Base-by-base conservation (phyloP, 306 rosid genomes). In the Gastrolobium villosum region DNA sequence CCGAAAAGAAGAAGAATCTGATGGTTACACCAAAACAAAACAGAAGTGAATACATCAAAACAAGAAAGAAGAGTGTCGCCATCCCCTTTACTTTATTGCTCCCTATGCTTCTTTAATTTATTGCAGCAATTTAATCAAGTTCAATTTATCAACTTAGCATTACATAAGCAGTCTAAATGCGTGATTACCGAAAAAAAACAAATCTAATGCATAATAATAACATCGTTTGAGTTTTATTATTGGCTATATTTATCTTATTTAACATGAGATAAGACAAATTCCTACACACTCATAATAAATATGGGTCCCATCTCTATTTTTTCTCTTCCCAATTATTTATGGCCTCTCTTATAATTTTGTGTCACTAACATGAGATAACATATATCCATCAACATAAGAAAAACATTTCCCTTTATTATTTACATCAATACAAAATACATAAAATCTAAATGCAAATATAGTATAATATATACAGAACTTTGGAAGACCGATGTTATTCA, bases 11-110 rank as follows among this genome's bases (percentile, higher is more conserved):
- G 79, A 56, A 35, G 36, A 13, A 70, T 14, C 32, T 65, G 61
- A 74, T 48, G 36, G 74, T 65, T 35, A 62, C 30, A 71, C 78
- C 78, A 49, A 13, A 71, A 61, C 82, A 70, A 59, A 34, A 43
- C 5, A 30, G 34, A 75, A 49, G 72, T 20, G 26, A 20, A 20
- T 35, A 62, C 30, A 71, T 72, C 72, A 49, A 13, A 71, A 61
- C 82, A 70, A 59, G 26, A 43, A 13, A 30, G 34, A 75, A 49
- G 72, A 52, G 44, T 64, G 65, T 50, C 11, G 30, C 31, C 44
- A 63, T 61, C 60, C 14, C 45, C 59, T 14, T 32, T 5, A 48
- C 61, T 62, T 46, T 20, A 45, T 60, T n/a, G 48, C 45, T 57
- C 67, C 15, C 44, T 11, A 11, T 35, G 13, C 66, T 61, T 2